These are phyloP conservation scores for Fusarium humuli DNA, from an alignment of 2,329 filamentous ascomycete genomes.

Conservation along the genomic window DNA sequence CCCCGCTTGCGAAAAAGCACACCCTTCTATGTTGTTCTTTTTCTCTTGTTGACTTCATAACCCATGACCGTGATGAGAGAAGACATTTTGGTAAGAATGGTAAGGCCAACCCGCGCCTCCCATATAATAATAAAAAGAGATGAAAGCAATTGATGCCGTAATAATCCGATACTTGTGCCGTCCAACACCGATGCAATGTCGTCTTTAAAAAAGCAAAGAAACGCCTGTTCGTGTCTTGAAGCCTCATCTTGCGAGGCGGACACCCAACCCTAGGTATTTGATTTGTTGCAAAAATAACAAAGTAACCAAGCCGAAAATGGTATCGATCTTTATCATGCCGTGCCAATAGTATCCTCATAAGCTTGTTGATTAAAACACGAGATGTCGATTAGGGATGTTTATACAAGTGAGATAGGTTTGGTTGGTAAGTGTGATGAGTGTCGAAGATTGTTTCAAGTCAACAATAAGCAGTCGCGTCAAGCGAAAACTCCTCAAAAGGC, in stretches of 20 bases:
- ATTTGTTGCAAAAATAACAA: conserved; percentile 47
- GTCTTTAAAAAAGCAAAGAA: conserved; percentile 57
- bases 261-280: conserved; percentile 47
- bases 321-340: conserved; percentile 61
- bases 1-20: conserved; percentile 50
- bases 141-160: conserved; percentile 51
- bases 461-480: conserved; percentile 47
- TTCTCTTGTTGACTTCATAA: conserved; percentile 60
- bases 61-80: conserved; percentile 53
- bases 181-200: conserved; percentile 61
- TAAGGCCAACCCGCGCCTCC: conserved; percentile 42
- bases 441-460: conserved; percentile 46
- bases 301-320: conserved; percentile 55
- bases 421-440: conserved; percentile 37
- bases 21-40: conserved; percentile 61
- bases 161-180: conserved; percentile 44
- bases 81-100: conserved; percentile 49
- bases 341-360: conserved; percentile 54
- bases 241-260: conserved; percentile 51
- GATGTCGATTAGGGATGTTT: conserved; percentile 63
- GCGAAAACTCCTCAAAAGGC: conserved; percentile 41
- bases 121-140: conserved; percentile 46
- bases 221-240: conserved; percentile 58
- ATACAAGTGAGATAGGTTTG: conserved; percentile 55
- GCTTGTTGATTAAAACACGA: conserved; percentile 48